Evolutionary conservation across 2,329 filamentous ascomycete genomes (phyloP).

Genomic region (Daldinia sp.): DNA sequence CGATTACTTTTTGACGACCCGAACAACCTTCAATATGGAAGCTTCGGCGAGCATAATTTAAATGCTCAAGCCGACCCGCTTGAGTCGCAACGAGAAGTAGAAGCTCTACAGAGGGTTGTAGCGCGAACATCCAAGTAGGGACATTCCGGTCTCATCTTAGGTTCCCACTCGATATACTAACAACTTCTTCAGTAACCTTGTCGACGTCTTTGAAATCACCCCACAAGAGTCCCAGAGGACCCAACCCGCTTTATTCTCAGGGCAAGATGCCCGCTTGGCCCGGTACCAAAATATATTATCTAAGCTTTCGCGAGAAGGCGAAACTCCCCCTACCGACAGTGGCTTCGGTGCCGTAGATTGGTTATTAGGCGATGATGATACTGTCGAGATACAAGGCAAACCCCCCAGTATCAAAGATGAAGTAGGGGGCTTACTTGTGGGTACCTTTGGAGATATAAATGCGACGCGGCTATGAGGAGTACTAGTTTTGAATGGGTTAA

Average conservation of each 20-base stretch:
- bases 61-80: slow-evolving; percentile 66
- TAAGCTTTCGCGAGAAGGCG: slow-evolving; percentile 61
- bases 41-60: slow-evolving; percentile 65
- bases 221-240: slow-evolving; percentile 55
- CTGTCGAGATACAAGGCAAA: slow-evolving; percentile 55
- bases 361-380: slow-evolving; percentile 60
- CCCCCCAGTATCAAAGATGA: slow-evolving; percentile 51
- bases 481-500: slow-evolving; percentile 14
- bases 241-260: slow-evolving; percentile 50
- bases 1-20: slow-evolving; percentile 69
- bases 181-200: slow-evolving; percentile 63
- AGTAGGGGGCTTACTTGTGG: slow-evolving; percentile 59
- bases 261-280: slow-evolving; percentile 63
- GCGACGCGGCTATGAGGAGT: slow-evolving; percentile 56
- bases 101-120: slow-evolving; percentile 70
- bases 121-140: slow-evolving; percentile 70
- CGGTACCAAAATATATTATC: slow-evolving; percentile 70
- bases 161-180: slow-evolving; percentile 34
- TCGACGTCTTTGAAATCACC: slow-evolving; percentile 72
- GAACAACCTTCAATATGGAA: slow-evolving; percentile 67
- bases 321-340: slow-evolving; percentile 50
- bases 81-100: slow-evolving; percentile 69
- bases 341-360: slow-evolving; percentile 59
- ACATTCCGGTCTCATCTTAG: not conserved
- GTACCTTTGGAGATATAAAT: slow-evolving; percentile 68